Conservation (phyloP, 306 rosid genomes). For the Rubus idaeus region DNA sequence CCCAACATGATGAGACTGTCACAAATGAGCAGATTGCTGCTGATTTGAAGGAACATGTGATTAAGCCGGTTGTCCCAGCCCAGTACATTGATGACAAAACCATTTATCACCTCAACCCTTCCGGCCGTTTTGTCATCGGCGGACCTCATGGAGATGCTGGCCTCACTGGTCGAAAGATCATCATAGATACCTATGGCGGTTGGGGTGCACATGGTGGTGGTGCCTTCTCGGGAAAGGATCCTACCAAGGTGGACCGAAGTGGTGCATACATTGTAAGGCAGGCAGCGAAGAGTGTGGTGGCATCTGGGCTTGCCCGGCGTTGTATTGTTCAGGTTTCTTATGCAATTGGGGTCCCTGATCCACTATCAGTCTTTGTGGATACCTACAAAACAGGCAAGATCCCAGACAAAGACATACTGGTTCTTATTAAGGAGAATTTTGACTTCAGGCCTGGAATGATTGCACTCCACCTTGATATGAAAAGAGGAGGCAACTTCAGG, state of each 20-base stretch:
- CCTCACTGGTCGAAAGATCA: constrained; percentile 80
- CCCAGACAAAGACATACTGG: constrained; percentile 59
- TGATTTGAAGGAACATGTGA: constrained; percentile 79
- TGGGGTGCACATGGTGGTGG: constrained; percentile 96
- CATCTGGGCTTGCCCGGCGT: constrained; percentile 76
- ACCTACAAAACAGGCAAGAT: constrained; percentile 67
- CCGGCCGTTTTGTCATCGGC: constrained; percentile 77
- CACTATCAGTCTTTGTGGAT: constrained; percentile 68
- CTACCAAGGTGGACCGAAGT: constrained; percentile 81
- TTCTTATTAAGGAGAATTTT: constrained; percentile 59
- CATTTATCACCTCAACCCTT: constrained; percentile 75
- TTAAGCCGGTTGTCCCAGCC: constrained; percentile 63
- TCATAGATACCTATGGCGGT: constrained; percentile 75
- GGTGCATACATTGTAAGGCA: constrained; percentile 78
- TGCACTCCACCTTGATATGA: constrained; percentile 65
- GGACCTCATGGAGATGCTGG: constrained; percentile 92
- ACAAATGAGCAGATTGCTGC: constrained; percentile 59
- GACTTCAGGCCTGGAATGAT: constrained; percentile 87
- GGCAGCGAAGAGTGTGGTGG: constrained; percentile 80
- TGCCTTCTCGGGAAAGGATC: constrained; percentile 82
- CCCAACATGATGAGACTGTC: constrained; percentile 70
- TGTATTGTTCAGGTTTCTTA: constrained; percentile 82
- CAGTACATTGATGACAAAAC: constrained; percentile 74
- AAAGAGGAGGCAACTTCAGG: constrained; percentile 72
- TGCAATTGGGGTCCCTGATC: constrained; percentile 81